Percentiles rank a stretch among this genome's conserved stretches.
Evolutionary conservation across 2,329 filamentous ascomycete species (phyloP).

Genomic region (Fusarium buxicola): DNA sequence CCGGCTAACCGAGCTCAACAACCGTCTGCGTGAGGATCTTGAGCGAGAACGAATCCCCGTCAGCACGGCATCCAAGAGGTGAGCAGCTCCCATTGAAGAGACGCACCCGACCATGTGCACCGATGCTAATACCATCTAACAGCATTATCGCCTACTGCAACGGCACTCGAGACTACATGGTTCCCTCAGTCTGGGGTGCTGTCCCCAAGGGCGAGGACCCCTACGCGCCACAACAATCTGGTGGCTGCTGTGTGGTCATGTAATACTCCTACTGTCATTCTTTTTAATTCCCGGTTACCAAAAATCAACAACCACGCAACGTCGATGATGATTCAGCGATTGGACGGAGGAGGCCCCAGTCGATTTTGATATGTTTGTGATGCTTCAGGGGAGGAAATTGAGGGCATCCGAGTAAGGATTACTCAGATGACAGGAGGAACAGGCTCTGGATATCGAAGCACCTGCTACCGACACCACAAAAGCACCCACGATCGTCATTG

Average conservation of each 20-base stretch:
- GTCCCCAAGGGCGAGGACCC: slow-evolving; percentile 97
- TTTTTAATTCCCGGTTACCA: slow-evolving; percentile 45
- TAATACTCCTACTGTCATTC: slow-evolving; percentile 57
- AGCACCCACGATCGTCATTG: slow-evolving; percentile 31
- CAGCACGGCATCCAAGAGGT: slow-evolving; percentile 91
- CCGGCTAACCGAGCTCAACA: slow-evolving; percentile 96
- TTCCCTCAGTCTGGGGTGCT: slow-evolving; percentile 94
- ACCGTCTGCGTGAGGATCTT: slow-evolving; percentile 92
- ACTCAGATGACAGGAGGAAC: slow-evolving; percentile 29
- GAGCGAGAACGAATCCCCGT: slow-evolving; percentile 96
- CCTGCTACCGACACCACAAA: slow-evolving; percentile 35
- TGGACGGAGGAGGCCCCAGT: slow-evolving; percentile 44
- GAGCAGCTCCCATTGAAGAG: slow-evolving; percentile 48
- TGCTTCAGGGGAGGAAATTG: slow-evolving; percentile 40
- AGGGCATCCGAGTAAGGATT: slow-evolving; percentile 34
- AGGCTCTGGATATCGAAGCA: slow-evolving; percentile 41
- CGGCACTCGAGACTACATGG: slow-evolving; percentile 98
- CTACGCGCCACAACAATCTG: slow-evolving; percentile 95
- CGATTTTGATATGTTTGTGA: slow-evolving; percentile 46
- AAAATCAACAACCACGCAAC: slow-evolving; percentile 45
- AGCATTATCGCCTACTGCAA: slow-evolving; percentile 99
- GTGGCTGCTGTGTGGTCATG: slow-evolving; percentile 96
- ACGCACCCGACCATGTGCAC: background rate
- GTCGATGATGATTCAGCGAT: slow-evolving; percentile 49
- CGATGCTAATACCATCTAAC: slow-evolving; percentile 38